Conservation (phyloP, 2,329 filamentous ascomycete species). For the Arthrobotrys iridis region DNA sequence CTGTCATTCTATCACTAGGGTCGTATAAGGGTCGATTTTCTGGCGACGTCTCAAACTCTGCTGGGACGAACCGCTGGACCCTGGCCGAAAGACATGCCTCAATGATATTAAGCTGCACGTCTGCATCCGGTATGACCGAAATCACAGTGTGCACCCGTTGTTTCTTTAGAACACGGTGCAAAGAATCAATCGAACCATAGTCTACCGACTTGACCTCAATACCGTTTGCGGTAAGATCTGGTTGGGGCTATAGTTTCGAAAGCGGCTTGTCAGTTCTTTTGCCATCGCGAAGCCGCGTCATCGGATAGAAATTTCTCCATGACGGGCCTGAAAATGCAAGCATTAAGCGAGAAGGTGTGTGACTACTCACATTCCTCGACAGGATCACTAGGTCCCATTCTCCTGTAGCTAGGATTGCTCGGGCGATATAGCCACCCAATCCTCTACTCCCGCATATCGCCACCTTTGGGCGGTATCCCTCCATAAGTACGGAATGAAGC, state of each 20-base stretch:
- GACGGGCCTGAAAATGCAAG: conserved; percentile 25
- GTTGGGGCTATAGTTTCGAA: conserved; percentile 51
- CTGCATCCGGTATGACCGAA: conserved; percentile 50
- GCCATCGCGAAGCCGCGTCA: conserved; percentile 45
- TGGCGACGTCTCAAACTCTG: conserved; percentile 57
- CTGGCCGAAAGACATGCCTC: conserved; percentile 55
- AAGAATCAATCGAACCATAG: conserved; percentile 38
- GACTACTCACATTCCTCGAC: conserved; percentile 56
- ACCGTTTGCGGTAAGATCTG: conserved; percentile 48
- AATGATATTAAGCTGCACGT: conserved; percentile 56
- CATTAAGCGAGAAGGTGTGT: conserved; percentile 43
- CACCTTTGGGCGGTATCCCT: conserved; percentile 47
- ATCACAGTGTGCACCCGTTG: conserved; percentile 56
- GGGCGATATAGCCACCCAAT: conserved; percentile 56
- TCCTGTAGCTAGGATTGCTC: conserved; percentile 49
- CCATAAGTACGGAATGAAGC: conserved; percentile 27
- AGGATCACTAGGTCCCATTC: conserved; percentile 56
- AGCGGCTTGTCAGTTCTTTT: conserved; percentile 30
- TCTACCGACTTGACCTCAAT: conserved; percentile 56
- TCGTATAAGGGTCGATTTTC: conserved; percentile 54
- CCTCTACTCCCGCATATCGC: conserved; percentile 57
- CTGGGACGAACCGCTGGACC: conserved; percentile 56
- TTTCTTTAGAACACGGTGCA: conserved; percentile 41
- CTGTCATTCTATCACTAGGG: conserved; percentile 54
- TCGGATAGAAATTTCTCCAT: background rate